A percentile compares a stretch with the other conserved stretches of the same genome.
Evolutionary conservation across 805 yeast species (phyloP).

Genomic region (Candida andamanensis): DNA sequence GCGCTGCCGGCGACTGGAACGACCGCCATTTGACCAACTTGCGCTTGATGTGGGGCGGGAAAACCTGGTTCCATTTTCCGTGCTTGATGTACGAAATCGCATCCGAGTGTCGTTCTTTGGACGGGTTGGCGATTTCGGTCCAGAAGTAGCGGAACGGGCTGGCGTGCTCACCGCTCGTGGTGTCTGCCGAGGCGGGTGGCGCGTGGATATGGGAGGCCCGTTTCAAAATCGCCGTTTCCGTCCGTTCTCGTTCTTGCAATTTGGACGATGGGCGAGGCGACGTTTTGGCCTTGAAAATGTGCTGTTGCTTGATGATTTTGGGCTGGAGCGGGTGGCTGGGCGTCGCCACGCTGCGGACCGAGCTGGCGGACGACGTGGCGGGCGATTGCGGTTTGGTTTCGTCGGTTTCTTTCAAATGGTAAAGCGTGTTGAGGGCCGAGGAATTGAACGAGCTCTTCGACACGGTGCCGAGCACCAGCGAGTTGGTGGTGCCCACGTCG

Average conservation of each 20-base stretch:
- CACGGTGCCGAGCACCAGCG: constrained; percentile 36
- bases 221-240: constrained; percentile 8
- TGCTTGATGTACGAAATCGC: constrained; percentile 53
- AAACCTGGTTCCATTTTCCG: constrained; percentile 89
- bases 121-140: constrained; percentile 57
- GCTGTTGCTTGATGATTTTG: constrained; percentile 7
- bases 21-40: constrained; percentile 88
- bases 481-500: constrained; percentile 27
- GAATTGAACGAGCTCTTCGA: constrained; percentile 18
- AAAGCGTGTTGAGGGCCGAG: constrained; percentile 36
- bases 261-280: neutral
- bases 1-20: constrained; percentile 85
- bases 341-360: constrained; percentile 6
- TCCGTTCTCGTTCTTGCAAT: constrained; percentile 6
- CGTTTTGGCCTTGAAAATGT: constrained; percentile 9
- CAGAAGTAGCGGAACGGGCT: constrained; percentile 19
- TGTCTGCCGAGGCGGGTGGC: constrained; percentile 5
- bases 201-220: constrained; percentile 3
- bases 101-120: constrained; percentile 55
- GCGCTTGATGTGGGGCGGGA: constrained; percentile 65
- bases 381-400: constrained; percentile 3
- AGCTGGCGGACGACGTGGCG: constrained; percentile 1
- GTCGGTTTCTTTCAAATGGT: constrained; percentile 23
- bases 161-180: neutral
- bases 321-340: constrained; percentile 1